Conservation (phyloP, 805 yeast genomes). For the Kodamaea fukazawae region DNA sequence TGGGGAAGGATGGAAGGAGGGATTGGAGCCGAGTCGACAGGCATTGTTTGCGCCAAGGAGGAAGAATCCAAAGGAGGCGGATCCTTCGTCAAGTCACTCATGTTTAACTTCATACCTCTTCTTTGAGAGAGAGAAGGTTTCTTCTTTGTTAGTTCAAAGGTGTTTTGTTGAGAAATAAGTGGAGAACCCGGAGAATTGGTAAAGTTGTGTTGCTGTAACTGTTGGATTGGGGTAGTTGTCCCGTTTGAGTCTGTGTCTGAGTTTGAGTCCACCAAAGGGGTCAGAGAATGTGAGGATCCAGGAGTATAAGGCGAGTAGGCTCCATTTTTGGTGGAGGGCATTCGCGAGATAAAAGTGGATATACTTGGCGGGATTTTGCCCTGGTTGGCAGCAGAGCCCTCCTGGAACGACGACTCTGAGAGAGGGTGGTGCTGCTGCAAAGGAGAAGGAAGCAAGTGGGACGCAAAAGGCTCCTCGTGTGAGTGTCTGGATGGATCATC, state of each 20-base stretch:
- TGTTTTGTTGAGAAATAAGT: background rate
- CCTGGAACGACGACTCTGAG: background rate
- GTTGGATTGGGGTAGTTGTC: background rate
- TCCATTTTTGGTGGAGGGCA: background rate
- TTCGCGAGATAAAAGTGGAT: background rate
- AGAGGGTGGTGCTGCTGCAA: conserved; percentile 2
- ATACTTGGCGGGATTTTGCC: background rate
- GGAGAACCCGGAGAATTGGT: conserved; percentile 7
- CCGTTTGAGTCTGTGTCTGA: conserved; percentile 1
- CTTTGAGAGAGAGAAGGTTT: conserved; percentile 52
- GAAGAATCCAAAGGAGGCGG: conserved; percentile 2
- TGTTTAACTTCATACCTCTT: conserved; percentile 52
- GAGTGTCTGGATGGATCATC: conserved; percentile 1
- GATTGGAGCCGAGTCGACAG: background rate
- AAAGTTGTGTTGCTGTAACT: background rate
- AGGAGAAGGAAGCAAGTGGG: conserved; percentile 7
- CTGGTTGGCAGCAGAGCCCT: background rate
- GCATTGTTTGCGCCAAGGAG: background rate
- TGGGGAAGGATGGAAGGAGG: conserved; percentile 3
- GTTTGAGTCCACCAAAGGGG: conserved; percentile 2
- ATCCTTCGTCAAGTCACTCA: conserved; percentile 23
- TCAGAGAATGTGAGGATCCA: conserved; percentile 3
- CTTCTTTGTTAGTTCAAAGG: conserved; percentile 17
- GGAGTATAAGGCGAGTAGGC: conserved; percentile 3
- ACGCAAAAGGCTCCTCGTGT: background rate